Evolutionary conservation across 2,329 filamentous ascomycete species (phyloP), one percentile per base, ranked within the genome.

Genomic region (Xylaria sp.): DNA sequence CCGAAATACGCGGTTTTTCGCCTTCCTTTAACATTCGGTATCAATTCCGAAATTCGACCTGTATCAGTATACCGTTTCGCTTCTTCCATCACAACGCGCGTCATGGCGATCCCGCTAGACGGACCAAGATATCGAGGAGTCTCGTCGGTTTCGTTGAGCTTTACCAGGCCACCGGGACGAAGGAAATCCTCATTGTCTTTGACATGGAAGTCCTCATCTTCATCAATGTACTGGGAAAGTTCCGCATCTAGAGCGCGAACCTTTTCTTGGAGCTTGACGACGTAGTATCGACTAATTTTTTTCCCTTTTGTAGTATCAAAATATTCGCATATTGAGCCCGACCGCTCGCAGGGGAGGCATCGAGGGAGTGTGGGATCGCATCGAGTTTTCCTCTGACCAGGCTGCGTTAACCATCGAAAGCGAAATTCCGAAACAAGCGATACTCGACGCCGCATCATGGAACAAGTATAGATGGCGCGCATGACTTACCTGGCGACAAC

Each of bases 61-160:
- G 93, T 91, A 75, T 96, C 92, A 30, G 94, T 97, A 76, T 95
- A 97, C 70, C 94, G 91, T 81, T 97, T 98, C 61, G 95, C 95
- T 80, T 97, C 90, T 78, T 97, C 94, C 92, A 99, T 97, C 12
- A 99, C 90, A 73, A 98, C 86, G 34, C 95, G 90, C 13, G 94
- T 97, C 83, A 98, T 97, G 76, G 94, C 93, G 75, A 97, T 97
- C 67, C 95, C 96, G 78, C 95, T 98, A 57, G 94, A 97, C 2
- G 96, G 93, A 0, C 96, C 96, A 2, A 99, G 84, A 78, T 96
- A 98, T 70, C 95, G 92, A 18, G 93, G 90, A 1, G 88, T 90
- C 80, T 97, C 95, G 78, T 97, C 93, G 64, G 90, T 90, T 74
- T 95, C 93, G 75, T 91, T 90, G 60, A 98, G 88, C 50, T 91